Evolutionary conservation across 345 rosid genomes (phyloP), one percentile per base, ranked within the genome.

Genomic region (Sisymbrium altissimum): DNA sequence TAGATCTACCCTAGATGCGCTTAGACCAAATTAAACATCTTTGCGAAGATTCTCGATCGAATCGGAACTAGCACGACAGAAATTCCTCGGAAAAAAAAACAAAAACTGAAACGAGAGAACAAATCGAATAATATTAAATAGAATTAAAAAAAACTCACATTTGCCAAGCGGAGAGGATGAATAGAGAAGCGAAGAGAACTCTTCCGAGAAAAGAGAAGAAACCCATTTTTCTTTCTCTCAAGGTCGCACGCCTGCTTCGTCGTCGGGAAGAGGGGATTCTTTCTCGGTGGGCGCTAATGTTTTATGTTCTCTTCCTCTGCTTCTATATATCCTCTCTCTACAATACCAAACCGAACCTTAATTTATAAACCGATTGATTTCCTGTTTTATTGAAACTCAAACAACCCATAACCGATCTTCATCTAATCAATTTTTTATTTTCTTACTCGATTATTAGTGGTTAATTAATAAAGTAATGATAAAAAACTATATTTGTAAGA

Each of bases 91-190:
- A 57, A 55, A 41, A 56, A 53, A 48, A 1, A 8, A 7, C 11
- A 46, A 6, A 15, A 18, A 18, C 17, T 43, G 55, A 44, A 39
- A 73, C 25, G 8, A 21, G 38, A 65, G 72, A 72, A 71, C 66
- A 78, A 15, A 33, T n/a, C 41, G 9, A 52, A 2, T 7, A 18
- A 3, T 3, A 19, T 29, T 0, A 2, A 32, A 25, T 7, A 32
- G 0, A 9, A 5, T 1, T 23, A 27, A 27, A 1, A 32, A n/a
- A 41, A 18, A 41, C 67, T 75, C 78, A 92, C 96, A 88, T 88
- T 76, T 89, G 94, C 92, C 94, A 88, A 61, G 96, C 94, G 76
- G 98, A 89, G 81, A 92, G 94, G 75, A 89, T 84, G 84, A 92
- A 92, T 43, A 89, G 66, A 25, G 96, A 89, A 71, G 98, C 89